phyloP scores from a whole-genome alignment of 345 rosid genomes.

The Melastoma malabathricum region DNA sequence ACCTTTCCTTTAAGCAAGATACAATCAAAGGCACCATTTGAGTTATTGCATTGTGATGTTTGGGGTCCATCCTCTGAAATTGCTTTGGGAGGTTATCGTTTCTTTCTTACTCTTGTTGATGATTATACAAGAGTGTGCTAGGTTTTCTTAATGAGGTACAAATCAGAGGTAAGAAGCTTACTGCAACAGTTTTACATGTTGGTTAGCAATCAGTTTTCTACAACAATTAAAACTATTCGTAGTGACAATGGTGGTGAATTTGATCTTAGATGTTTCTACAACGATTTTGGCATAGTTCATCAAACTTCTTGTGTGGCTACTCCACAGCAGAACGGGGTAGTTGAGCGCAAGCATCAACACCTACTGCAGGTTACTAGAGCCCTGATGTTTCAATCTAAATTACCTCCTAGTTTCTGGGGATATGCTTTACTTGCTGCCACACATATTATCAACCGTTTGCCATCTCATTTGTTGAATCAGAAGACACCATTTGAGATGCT shows the following conservation, averaged over 20 bases:
- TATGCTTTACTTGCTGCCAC: neutral
- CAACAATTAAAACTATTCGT: neutral
- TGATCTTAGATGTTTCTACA: neutral
- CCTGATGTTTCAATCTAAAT: neutral
- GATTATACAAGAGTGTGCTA: too few relatives aligned
- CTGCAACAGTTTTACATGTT: too few relatives aligned
- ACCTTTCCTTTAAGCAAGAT: too few relatives aligned
- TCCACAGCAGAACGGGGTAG: slow-evolving; percentile 1
- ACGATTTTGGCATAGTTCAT: neutral
- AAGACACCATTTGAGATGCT: neutral
- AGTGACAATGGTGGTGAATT: slow-evolving; percentile 3
- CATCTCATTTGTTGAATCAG: neutral
- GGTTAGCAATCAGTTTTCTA: neutral
- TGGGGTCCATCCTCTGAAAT: too few relatives aligned
- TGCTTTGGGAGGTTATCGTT: too few relatives aligned
- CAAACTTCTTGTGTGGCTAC: neutral
- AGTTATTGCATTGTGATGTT: too few relatives aligned
- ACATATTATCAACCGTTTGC: neutral
- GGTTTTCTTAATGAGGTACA: neutral
- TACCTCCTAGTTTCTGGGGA: neutral
- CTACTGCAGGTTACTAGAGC: neutral
- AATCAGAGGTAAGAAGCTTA: neutral
- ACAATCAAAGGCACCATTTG: too few relatives aligned
- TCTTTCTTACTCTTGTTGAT: too few relatives aligned
- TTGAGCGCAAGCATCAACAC: neutral